Evolutionary conservation across 306 rosid species (phyloP).

Genomic region (Gillenia trifoliata): DNA sequence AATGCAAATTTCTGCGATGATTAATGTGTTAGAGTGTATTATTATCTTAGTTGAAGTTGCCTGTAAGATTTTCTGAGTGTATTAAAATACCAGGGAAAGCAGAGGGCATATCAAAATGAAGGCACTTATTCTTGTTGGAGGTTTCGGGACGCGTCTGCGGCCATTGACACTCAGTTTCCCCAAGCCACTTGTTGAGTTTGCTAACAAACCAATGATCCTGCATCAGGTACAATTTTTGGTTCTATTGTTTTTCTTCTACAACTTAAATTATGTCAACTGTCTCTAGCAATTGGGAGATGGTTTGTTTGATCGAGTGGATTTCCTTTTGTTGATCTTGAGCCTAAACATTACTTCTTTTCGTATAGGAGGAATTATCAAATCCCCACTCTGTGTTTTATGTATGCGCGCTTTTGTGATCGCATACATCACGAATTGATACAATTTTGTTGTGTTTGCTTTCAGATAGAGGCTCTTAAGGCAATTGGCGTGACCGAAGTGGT

Average conservation of each 20-base stretch:
- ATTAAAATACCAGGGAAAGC: constrained; percentile 37
- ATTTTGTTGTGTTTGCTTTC: constrained; percentile 19
- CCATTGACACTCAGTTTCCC: constrained; percentile 98
- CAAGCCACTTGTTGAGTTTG: constrained; percentile 99
- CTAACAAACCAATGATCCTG: constrained; percentile 98
- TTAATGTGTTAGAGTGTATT: constrained; percentile 1
- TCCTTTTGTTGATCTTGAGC: not conserved
- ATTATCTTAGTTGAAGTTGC: constrained; percentile 14
- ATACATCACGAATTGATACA: not conserved
- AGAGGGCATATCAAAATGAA: constrained; percentile 57
- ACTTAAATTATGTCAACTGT: not conserved
- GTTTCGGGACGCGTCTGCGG: constrained; percentile 98
- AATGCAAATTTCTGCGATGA: not conserved
- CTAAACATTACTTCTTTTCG: too few relatives aligned
- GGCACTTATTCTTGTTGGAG: constrained; percentile 98
- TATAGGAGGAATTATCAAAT: not conserved
- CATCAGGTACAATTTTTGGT: constrained; percentile 85
- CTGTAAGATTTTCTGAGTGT: constrained; percentile 2
- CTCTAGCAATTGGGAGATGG: not conserved
- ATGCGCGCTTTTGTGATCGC: not conserved
- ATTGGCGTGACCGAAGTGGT: constrained; percentile 92
- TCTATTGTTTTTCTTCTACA: too few relatives aligned
- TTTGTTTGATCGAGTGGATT: not conserved
- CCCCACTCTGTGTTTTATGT: not conserved
- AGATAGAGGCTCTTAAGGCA: constrained; percentile 98